Base-by-base conservation (phyloP, 2,329 filamentous ascomycete species). In the Pyricularia sp. region DNA sequence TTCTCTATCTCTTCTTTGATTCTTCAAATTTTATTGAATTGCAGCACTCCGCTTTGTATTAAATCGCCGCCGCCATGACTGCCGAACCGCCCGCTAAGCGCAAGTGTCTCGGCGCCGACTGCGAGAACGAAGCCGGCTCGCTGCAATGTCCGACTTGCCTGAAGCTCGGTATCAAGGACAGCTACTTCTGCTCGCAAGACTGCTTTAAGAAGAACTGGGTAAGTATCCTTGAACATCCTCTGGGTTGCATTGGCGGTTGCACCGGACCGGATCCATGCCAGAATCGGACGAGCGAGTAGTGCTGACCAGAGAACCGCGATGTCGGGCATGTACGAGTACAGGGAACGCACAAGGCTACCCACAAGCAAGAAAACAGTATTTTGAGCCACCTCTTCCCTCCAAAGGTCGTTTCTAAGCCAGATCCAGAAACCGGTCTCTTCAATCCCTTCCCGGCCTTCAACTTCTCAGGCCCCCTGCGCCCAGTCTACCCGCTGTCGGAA, bases 171-270 rank as follows among this genome's bases (percentile, higher is more conserved):
- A 90, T 89, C 75, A 89, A 94, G 77, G 92, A 95, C 76, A 97
- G 93, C 82, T 97, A 89, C 81, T 99, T 98, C 82, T 99, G 95
- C 83, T 93, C 93, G 31, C 95, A 99, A 80, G 95, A 98, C 75
- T 99, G 95, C 84, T 99, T 99, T 83, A 98, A 97, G 85, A 90
- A 89, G 80, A 99, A 93, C 84, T 99, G 95, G 95, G 95, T 98
- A 20, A 7, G 66, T 71, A 42, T 63, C 50, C 64, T 25, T 63
- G 59, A 20, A 28, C 9, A n/a, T 50, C 23, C 42, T 2, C 26
- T 31, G 30, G 31, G 23, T 1, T 10, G 17, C 3, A 17, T 9
- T 10, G 65, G 9, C 42, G 23, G 33, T 6, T 9, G 36, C 25
- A 1, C 59, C 25, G 9, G n/a, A 17, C 26, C 26, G 23, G 10